Base-by-base conservation (phyloP, 345 rosid species). In the Noccaea bulbosa region DNA sequence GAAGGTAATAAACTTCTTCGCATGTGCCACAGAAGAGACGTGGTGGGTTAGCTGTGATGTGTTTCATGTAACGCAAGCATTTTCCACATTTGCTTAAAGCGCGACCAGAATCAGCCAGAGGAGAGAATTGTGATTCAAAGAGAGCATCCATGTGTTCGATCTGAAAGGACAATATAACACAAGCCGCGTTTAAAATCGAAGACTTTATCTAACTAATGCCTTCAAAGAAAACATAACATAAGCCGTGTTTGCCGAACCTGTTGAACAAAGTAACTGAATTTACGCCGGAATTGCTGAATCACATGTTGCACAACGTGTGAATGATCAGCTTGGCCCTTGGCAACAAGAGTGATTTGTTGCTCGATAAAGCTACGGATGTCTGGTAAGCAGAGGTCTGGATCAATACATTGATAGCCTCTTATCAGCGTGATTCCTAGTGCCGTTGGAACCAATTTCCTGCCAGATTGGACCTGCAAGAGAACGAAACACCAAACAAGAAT, bases 281-380 rank as follows among this genome's bases (percentile, higher is more conserved):
- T 93, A 67, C 84, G 87, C 62, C 73, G 85, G 85, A 93, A 93
- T 78, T 93, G 98, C 63, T 80, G 83, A 50, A 93, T 78, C 24
- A 93, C 98, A 60, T 91, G 97, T 33, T 79, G 84, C 45, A 89
- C 92, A 50, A 93, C 94, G 50, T 51, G 76, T 59, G 82, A 81
- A 83, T 87, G 94, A 79, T 91, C 87, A 24, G 83, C 97, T 67
- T 84, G 92, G 65, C 97, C 98, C 78, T 87, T 91, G 54, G 97
- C 97, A 77, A 93, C 88, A 72, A 86, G 91, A 48, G 90, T 88
- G 71, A 90, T 93, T 82, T 93, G 98, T 52, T 91, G 91, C 89
- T 93, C 98, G 54, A 93, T 93, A 81, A 93, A 93, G 83, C 98
- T 83, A 48, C 98, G 96, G 69, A 88, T 93, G 67, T 93, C 97